phyloP scores from a whole-genome alignment of 345 rosid species.

The Raphanus raphanistrum region DNA sequence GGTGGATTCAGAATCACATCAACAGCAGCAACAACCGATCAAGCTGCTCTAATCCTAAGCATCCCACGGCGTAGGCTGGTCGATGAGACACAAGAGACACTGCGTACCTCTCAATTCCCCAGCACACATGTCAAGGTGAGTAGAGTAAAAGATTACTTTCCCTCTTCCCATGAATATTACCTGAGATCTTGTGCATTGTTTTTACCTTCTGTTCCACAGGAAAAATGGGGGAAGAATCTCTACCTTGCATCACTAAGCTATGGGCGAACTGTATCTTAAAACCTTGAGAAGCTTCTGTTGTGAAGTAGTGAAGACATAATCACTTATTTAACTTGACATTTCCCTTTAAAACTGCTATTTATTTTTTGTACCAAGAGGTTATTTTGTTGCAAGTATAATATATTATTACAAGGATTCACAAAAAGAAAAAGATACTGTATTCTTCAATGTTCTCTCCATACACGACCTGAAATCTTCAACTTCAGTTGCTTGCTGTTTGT shows the following conservation, averaged over 20 bases:
- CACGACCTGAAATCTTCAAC: constrained; percentile 54
- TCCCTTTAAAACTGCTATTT: constrained; percentile 1
- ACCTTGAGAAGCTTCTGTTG: not conserved
- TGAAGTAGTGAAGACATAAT: not conserved
- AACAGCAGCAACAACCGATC: constrained; percentile 92
- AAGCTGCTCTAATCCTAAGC: constrained; percentile 89
- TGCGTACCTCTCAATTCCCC: constrained; percentile 92
- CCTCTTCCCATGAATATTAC: not conserved
- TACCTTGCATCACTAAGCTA: constrained; percentile 77
- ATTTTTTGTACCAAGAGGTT: constrained; percentile 10
- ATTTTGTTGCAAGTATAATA: not conserved
- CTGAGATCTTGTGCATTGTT: constrained; percentile 4
- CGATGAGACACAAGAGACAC: constrained; percentile 97
- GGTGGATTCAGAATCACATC: constrained; percentile 87
- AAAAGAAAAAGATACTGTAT: not conserved
- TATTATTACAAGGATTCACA: not conserved
- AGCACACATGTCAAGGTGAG: constrained; percentile 92
- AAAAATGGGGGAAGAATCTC: constrained; percentile 84
- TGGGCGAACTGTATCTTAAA: constrained; percentile 76
- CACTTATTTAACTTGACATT: constrained; percentile 29
- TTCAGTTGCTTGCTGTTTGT: constrained; percentile 43
- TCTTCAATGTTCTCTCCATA: constrained; percentile 50
- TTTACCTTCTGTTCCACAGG: constrained; percentile 44
- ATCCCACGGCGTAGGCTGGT: constrained; percentile 72
- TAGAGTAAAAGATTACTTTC: not conserved